Conservation (phyloP, 1,284 basidiomycete genomes). For the Trichosporon sp. region DNA sequence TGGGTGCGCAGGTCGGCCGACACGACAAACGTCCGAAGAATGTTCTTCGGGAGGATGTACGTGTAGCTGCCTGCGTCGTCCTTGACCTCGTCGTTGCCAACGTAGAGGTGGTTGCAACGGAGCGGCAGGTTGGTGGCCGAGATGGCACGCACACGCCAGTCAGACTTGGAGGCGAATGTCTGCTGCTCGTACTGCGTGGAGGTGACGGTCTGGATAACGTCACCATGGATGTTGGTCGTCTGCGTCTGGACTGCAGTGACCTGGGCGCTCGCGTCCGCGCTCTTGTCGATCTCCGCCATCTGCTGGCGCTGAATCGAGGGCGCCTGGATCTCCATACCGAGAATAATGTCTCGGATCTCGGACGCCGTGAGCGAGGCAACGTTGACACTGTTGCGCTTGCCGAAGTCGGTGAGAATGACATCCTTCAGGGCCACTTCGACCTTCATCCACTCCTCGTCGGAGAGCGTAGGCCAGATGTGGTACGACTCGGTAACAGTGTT, state of each 20-base stretch:
- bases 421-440: slow-evolving; percentile 97
- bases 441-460: slow-evolving; percentile 98
- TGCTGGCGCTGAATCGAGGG: slow-evolving; percentile 82
- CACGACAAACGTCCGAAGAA: slow-evolving; percentile 89
- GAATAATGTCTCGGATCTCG: slow-evolving; percentile 93
- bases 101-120: slow-evolving; percentile 95
- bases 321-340: slow-evolving; percentile 72
- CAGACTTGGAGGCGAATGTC: slow-evolving; percentile 96
- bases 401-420: slow-evolving; percentile 90
- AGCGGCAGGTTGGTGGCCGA: slow-evolving; percentile 93
- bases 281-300: slow-evolving; percentile 99
- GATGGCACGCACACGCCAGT: slow-evolving; percentile 96
- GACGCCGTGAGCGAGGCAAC: slow-evolving; percentile 93
- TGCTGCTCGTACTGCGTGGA: slow-evolving; percentile 98
- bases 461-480: slow-evolving; percentile 94
- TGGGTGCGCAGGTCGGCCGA: slow-evolving; percentile 93
- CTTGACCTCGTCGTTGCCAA: slow-evolving; percentile 95
- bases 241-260: slow-evolving; percentile 96
- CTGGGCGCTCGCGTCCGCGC: slow-evolving; percentile 85
- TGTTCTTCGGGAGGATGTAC: slow-evolving; percentile 96
- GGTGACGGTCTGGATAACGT: slow-evolving; percentile 91
- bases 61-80: slow-evolving; percentile 92
- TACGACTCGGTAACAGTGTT: slow-evolving; percentile 95
- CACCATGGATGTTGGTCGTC: slow-evolving; percentile 96
- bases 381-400: slow-evolving; percentile 98